These are phyloP conservation scores for Orobanche coerulescens DNA, from an alignment of 257 asterid species.

Conservation along the genomic window DNA sequence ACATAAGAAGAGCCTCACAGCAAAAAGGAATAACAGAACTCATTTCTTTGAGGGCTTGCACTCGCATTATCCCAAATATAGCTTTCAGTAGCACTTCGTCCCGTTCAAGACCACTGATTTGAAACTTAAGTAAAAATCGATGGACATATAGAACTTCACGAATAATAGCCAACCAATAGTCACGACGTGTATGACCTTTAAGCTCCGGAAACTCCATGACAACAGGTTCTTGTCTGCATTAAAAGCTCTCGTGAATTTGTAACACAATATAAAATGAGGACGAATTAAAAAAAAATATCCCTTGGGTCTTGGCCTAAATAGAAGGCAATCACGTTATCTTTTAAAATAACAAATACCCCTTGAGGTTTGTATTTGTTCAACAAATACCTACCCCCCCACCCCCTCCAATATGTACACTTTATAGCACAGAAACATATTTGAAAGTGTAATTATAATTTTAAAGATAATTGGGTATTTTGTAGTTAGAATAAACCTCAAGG, in stretches of 20 bases:
- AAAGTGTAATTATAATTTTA: background rate
- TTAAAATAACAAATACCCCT: too few relatives aligned
- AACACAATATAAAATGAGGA: conserved; percentile 13
- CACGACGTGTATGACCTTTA: conserved; percentile 93
- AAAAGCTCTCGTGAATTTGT: conserved; percentile 29
- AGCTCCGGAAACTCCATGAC: conserved; percentile 96
- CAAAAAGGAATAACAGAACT: conserved; percentile 35
- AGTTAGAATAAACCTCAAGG: background rate
- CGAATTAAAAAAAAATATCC: background rate
- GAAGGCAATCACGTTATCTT: too few relatives aligned
- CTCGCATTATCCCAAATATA: conserved; percentile 70
- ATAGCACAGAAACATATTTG: background rate
- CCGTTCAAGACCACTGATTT: conserved; percentile 52
- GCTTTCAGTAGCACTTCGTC: conserved; percentile 82
- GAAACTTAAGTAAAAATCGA: conserved; percentile 56
- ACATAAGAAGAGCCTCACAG: conserved; percentile 71
- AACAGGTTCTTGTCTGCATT: conserved; percentile 78
- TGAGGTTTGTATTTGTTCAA: background rate
- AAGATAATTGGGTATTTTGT: too few relatives aligned
- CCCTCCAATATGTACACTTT: background rate
- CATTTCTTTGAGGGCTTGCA: conserved; percentile 81
- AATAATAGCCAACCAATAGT: conserved; percentile 86
- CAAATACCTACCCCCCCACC: too few relatives aligned
- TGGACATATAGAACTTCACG: conserved; percentile 83
- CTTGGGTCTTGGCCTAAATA: background rate